Conservation (phyloP, 305 asterid genomes). For the Fraxinus ornus region DNA sequence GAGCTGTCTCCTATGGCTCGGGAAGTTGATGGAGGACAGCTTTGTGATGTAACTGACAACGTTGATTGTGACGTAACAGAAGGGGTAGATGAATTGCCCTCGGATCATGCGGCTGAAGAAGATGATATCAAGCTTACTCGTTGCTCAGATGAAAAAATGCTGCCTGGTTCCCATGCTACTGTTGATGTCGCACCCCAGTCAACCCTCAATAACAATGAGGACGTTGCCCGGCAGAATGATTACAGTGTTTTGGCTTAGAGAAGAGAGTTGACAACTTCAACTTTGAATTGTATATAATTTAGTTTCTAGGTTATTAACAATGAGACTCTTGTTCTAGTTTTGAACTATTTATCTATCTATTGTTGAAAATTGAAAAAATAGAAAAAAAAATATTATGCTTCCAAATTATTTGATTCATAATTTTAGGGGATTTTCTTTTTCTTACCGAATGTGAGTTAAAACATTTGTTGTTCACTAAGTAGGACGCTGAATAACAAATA, state of each 20-base stretch:
- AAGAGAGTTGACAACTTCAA: slow-evolving; percentile 19
- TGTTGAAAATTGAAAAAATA: not conserved
- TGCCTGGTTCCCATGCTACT: slow-evolving; percentile 33
- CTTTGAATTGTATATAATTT: not conserved
- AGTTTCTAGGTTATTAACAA: slow-evolving; percentile 17
- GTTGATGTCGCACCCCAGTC: slow-evolving; percentile 45
- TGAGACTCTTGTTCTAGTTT: slow-evolving; percentile 9
- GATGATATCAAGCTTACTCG: slow-evolving; percentile 29
- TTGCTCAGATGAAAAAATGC: slow-evolving; percentile 40
- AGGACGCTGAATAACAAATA: not conserved
- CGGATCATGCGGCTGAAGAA: slow-evolving; percentile 25
- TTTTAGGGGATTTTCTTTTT: not conserved
- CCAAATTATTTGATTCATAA: not conserved
- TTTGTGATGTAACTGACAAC: slow-evolving; percentile 31
- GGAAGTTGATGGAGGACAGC: slow-evolving; percentile 51
- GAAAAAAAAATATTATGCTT: not conserved
- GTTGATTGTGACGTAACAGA: slow-evolving; percentile 25
- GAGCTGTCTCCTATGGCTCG: slow-evolving; percentile 25
- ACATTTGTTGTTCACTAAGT: not conserved
- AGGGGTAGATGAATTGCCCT: slow-evolving; percentile 5
- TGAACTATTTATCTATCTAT: not conserved
- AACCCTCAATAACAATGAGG: slow-evolving; percentile 56
- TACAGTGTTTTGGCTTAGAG: slow-evolving; percentile 38
- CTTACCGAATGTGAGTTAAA: not conserved
- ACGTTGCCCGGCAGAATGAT: slow-evolving; percentile 51